A percentile compares a stretch with the other conserved stretches of the same genome.
phyloP scores from a whole-genome alignment of 352 stramenopile species.

The Discostella stelligera region DNA sequence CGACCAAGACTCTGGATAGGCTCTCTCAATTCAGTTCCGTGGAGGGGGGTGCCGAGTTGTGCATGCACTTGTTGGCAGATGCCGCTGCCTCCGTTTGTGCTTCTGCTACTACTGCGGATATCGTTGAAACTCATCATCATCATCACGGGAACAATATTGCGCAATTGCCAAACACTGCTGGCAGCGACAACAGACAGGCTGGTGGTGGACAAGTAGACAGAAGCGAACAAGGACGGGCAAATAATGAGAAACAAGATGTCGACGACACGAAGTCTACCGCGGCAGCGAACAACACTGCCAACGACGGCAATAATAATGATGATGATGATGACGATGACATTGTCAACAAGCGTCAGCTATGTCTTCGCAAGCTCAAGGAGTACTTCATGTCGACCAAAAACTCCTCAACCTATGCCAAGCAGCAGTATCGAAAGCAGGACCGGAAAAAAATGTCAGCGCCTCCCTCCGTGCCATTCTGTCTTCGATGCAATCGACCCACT shows the following conservation, averaged over 20 bases:
- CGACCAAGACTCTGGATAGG: slow-evolving; percentile 41
- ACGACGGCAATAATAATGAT: background rate
- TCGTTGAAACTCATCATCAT: background rate
- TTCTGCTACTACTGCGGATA: slow-evolving; percentile 3
- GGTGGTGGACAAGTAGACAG: background rate
- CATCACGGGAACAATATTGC: background rate
- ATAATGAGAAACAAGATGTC: background rate
- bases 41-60: slow-evolving; percentile 32
- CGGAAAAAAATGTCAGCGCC: slow-evolving; percentile 1
- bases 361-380: slow-evolving; percentile 29
- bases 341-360: slow-evolving; percentile 6
- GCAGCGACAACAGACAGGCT: background rate
- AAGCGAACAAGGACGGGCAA: background rate
- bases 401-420: slow-evolving; percentile 29
- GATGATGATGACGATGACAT: background rate
- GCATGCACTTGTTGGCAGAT: slow-evolving; percentile 11
- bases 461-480: slow-evolving; percentile 34
- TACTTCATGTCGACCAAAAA: slow-evolving; percentile 56
- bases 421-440: background rate
- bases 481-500: slow-evolving; percentile 19
- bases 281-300: background rate
- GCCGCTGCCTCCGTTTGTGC: background rate
- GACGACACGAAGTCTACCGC: background rate
- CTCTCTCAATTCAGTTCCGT: slow-evolving; percentile 33
- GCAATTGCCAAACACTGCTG: background rate